phyloP scores from a whole-genome alignment of 2,329 filamentous ascomycete species.

The Xylariomycetidae sp. region DNA sequence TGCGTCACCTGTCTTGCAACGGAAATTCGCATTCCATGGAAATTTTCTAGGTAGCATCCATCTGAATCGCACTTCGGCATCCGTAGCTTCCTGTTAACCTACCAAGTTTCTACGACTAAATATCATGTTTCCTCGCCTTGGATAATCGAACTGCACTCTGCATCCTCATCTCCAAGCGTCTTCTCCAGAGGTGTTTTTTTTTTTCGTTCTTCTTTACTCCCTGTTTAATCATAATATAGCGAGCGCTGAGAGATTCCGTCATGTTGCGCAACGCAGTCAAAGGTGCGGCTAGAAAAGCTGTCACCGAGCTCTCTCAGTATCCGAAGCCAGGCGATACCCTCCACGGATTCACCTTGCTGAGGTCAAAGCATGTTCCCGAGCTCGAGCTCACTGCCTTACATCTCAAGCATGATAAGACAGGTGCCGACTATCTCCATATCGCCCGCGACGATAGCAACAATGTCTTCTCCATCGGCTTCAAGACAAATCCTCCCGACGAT shows the following conservation, averaged over 20 bases:
- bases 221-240: no score
- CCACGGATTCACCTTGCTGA: constrained; percentile 87
- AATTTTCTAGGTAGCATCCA: no score
- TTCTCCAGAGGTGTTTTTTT: no score
- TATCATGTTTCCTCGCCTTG: no score
- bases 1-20: no score
- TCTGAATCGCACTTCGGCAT: no score
- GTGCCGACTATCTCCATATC: constrained; percentile 92
- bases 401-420: constrained; percentile 89
- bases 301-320: constrained; percentile 71
- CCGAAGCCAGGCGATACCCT: constrained; percentile 79
- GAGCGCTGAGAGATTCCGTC: no score
- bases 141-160: no score
- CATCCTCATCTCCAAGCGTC: no score
- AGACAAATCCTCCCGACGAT: constrained; percentile 95
- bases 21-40: no score
- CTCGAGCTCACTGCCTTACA: constrained; percentile 88
- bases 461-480: constrained; percentile 99
- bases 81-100: no score
- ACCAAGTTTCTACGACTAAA: no score
- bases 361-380: constrained; percentile 89
- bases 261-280: constrained; percentile 50
- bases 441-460: constrained; percentile 96
- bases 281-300: constrained; percentile 52
- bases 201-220: background rate